phyloP scores from a whole-genome alignment of 2,329 filamentous ascomycete species.

The Chaetomiaceae sp. region DNA sequence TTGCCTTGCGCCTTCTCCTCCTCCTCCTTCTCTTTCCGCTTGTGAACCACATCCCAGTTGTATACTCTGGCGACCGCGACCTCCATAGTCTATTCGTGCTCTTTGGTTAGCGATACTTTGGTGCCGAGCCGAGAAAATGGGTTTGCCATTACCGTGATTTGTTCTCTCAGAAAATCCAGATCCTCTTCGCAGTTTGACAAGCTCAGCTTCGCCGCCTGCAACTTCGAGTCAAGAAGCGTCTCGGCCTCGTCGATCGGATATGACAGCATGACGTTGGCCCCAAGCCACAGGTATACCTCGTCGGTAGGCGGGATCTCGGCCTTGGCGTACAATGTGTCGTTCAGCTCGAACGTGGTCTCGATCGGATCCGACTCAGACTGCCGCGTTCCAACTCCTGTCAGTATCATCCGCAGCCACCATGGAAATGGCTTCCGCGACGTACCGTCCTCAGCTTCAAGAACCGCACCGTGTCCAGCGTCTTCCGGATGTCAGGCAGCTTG shows the following conservation, averaged over 20 bases:
- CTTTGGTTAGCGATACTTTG: neutral
- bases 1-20: slow-evolving; percentile 46
- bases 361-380: slow-evolving; percentile 60
- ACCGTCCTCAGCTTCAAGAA: slow-evolving; percentile 78
- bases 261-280: slow-evolving; percentile 97
- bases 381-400: neutral
- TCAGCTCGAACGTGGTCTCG: slow-evolving; percentile 91
- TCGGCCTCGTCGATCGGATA: slow-evolving; percentile 89
- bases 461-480: slow-evolving; percentile 85
- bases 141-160: slow-evolving; percentile 70
- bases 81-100: slow-evolving; percentile 72
- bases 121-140: neutral
- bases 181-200: slow-evolving; percentile 92
- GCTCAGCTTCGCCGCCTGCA: slow-evolving; percentile 73
- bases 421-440: slow-evolving; percentile 10
- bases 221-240: slow-evolving; percentile 69
- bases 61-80: slow-evolving; percentile 96
- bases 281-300: slow-evolving; percentile 97
- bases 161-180: slow-evolving; percentile 88
- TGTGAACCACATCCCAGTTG: slow-evolving; percentile 97
- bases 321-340: slow-evolving; percentile 91
- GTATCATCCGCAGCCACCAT: neutral
- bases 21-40: slow-evolving; percentile 80
- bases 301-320: slow-evolving; percentile 76
- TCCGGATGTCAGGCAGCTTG: slow-evolving; percentile 95